Evolutionary conservation across 1,284 basidiomycete genomes (phyloP), one percentile per base, ranked within the genome.

Genomic region (Malassezia psittaci): DNA sequence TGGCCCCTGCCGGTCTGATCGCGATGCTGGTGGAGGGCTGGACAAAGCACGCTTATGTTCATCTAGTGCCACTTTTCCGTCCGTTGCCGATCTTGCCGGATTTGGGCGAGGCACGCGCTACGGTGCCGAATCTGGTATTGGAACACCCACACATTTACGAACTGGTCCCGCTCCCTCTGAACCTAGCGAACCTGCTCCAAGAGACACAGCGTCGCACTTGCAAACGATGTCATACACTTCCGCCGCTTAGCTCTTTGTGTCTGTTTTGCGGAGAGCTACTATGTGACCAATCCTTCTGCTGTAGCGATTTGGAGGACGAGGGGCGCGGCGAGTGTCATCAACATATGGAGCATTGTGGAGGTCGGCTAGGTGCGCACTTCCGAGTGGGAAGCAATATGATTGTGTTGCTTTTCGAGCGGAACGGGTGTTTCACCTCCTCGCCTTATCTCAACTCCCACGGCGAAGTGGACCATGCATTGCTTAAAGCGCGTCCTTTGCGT

Each of bases 401-500:
- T 42, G 75, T 98, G n/a, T 90, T 90, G 72, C 80, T 98, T 5
- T 91, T 90, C 68, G 85, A 85, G 29, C 85, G 84, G 57, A 89
- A 86, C 53, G 94, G 93, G 9, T 83, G 87, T 3, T 96, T 94
- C 76, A 81, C 83, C 1, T 83, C 84, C 19, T 88, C 90, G 43
- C 91, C 94, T 0, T 98, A 96, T 71, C 80, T 98, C 40, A 94
- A 99, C 66, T 83, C 83, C 4, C 93, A 98, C 63, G 94, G 94
- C 0, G 93, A 98, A 74, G 82, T 90, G 4, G 94, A 98, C 75
- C 79, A 87, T 15, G 88, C 87, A 0, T 87, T 96, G 83, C 83
- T 89, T 87, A 75, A 70, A 81, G 88, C 90, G 5, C 82, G 89
- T 48, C 82, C 90, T 46, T 91, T 96, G 74, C 89, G 83, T 72